Evolutionary conservation across 176 grass and related monocot genomes (phyloP).

Genomic region (Paspalum vaginatum): DNA sequence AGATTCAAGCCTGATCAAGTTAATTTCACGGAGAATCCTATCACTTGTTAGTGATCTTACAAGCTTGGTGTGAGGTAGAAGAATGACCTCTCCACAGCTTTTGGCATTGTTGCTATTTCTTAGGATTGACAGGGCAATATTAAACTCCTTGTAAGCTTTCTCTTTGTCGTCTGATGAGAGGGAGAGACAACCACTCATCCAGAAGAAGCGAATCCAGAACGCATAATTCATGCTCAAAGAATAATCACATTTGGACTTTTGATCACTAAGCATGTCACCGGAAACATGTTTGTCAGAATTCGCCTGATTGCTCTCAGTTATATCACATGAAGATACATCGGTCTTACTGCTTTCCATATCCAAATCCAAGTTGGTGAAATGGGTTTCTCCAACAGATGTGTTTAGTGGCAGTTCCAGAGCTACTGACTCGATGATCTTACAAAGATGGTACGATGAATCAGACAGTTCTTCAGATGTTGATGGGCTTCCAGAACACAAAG

Average conservation of each 20-base stretch:
- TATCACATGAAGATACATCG: slow-evolving; percentile 41
- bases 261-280: slow-evolving; percentile 14
- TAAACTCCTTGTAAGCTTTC: slow-evolving; percentile 87
- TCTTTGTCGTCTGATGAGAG: slow-evolving; percentile 74
- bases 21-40: slow-evolving; percentile 90
- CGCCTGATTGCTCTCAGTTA: slow-evolving; percentile 40
- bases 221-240: slow-evolving; percentile 44
- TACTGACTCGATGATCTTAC: slow-evolving; percentile 80
- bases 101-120: slow-evolving; percentile 47
- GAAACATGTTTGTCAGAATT: slow-evolving; percentile 32
- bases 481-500: slow-evolving; percentile 65
- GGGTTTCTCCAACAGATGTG: slow-evolving; percentile 38
- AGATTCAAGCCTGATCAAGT: slow-evolving; percentile 85
- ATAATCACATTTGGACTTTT: slow-evolving; percentile 43
- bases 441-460: slow-evolving; percentile 87
- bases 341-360: slow-evolving; percentile 30
- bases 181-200: slow-evolving; percentile 81
- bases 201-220: slow-evolving; percentile 92
- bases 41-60: slow-evolving; percentile 75
- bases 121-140: slow-evolving; percentile 68
- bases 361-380: slow-evolving; percentile 29
- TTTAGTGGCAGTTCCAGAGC: slow-evolving; percentile 58
- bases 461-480: slow-evolving; percentile 58
- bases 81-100: slow-evolving; percentile 53
- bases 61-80: slow-evolving; percentile 77